phyloP scores from a whole-genome alignment of 225 moss, liverwort and hornwort genomes.

The Polytrichum commune region DNA sequence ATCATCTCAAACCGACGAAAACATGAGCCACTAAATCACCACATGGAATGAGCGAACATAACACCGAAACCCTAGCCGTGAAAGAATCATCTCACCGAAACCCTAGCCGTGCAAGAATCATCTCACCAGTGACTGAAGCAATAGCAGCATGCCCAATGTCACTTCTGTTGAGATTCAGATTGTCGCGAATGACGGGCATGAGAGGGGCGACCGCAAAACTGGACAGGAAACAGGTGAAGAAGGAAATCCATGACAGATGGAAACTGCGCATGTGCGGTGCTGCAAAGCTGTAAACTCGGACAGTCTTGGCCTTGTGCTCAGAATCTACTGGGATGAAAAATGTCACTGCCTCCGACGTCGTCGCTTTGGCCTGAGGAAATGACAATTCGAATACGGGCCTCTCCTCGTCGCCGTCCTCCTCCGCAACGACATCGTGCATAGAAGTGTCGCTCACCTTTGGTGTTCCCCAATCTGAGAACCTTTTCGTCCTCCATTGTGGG shows the following conservation, averaged over 20 bases:
- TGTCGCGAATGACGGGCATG: constrained; percentile 53
- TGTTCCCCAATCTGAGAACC: constrained; percentile 9
- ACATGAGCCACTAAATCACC: not conserved
- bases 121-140: constrained; percentile 23
- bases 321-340: constrained; percentile 52
- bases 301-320: constrained; percentile 56
- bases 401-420: constrained; percentile 25
- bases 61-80: not conserved
- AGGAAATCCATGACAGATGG: constrained; percentile 55
- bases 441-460: constrained; percentile 31
- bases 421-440: constrained; percentile 37
- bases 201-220: constrained; percentile 59
- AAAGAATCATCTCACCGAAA: not conserved
- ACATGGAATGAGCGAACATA: not conserved
- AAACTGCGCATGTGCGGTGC: constrained; percentile 52
- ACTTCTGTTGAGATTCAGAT: constrained; percentile 29
- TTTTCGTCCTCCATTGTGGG: constrained; percentile 9
- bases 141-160: constrained; percentile 54
- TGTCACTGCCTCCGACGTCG: constrained; percentile 8
- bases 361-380: not conserved
- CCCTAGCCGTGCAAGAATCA: not conserved
- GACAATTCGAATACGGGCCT: constrained; percentile 35
- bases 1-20: not conserved
- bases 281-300: constrained; percentile 40
- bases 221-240: constrained; percentile 48